phyloP scores from a whole-genome alignment of 75 land plant species.

The Chamaecyparis obtusa region DNA sequence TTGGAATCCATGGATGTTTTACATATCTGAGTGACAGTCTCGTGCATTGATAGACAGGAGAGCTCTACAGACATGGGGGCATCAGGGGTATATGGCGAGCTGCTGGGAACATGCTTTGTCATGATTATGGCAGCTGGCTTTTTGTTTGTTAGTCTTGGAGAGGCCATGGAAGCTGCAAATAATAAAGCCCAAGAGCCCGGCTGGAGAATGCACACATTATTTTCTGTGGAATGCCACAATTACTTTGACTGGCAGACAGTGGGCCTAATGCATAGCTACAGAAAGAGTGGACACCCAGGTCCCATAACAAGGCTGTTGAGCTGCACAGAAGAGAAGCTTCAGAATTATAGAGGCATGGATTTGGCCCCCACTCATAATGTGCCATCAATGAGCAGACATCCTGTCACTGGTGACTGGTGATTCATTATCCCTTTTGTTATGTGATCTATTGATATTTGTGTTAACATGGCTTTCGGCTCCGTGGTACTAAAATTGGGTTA shows the following conservation, averaged over 20 bases:
- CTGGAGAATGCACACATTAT: slow-evolving; percentile 85
- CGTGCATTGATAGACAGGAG: not conserved
- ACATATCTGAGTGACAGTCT: not conserved
- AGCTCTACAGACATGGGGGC: not conserved
- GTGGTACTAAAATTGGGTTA: not conserved
- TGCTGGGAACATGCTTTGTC: not conserved
- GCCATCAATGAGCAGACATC: slow-evolving; percentile 94
- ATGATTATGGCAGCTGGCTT: not conserved
- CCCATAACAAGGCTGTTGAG: slow-evolving; percentile 85
- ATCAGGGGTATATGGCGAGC: not conserved
- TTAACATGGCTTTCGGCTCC: not conserved
- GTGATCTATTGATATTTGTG: not conserved
- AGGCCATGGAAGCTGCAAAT: not conserved
- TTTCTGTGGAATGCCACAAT: slow-evolving; percentile 87
- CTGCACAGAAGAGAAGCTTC: slow-evolving; percentile 82
- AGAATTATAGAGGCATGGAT: slow-evolving; percentile 67
- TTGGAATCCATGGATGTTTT: not conserved
- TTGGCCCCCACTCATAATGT: slow-evolving; percentile 89
- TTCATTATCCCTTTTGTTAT: not conserved
- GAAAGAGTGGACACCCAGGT: slow-evolving; percentile 80
- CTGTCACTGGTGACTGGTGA: slow-evolving; percentile 93
- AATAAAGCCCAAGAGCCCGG: slow-evolving; percentile 29
- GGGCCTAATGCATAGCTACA: slow-evolving; percentile 82
- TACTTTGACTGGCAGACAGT: slow-evolving; percentile 99
- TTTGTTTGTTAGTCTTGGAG: slow-evolving; percentile 1